Evolutionary conservation across 2,329 filamentous ascomycete genomes (phyloP), one percentile per base, ranked within the genome.

Genomic region (Beauveria bassiana): DNA sequence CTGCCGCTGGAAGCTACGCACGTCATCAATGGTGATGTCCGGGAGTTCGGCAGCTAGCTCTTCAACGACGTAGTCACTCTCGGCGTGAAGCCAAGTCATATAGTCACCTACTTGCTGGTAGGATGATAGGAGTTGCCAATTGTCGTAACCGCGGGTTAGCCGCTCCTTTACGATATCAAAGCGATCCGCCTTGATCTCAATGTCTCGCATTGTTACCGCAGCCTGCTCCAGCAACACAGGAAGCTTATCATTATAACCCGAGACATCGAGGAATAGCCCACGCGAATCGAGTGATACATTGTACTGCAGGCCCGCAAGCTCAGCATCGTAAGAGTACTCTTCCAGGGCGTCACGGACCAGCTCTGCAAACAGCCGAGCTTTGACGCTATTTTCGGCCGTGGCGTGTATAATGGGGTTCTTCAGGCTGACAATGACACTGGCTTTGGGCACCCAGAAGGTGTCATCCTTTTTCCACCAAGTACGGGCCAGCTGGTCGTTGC

Each of bases 381-480:
- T 91, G 63, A 96, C 86, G 38, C 85, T 81, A 64, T 89, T 93
- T 61, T 89, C 86, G 1, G 92, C 89, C 5, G 90, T 92, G 1
- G 90, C 83, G 71, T 86, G 87, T n/a, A 90, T 86, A 51, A 96
- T 75, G 0, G 92, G 89, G 63, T 88, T 96, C 68, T 87, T 85
- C 66, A 96, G 81, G 67, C 87, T 91, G 65, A 96, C 85, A 66
- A 92, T 84, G 20, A 98, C 79, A 63, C 92, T 95, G 3, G 91
- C 95, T 73, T 96, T 96, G 9, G 95, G 95, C 10, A 98, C 95
- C 93, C 93, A 98, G 75, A 98, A 99, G 0, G 88, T 92, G 68
- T 99, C 95, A 69, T 99, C 95, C 76, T 98, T 98, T 79, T 99
- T 99, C 80, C 87, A 97, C 95, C 95, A 99, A 3, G 91, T 88